These are phyloP conservation scores for Nakaseomyces kungkrabaensis DNA, from an alignment of 1,139 yeast species.

Conservation along the genomic window DNA sequence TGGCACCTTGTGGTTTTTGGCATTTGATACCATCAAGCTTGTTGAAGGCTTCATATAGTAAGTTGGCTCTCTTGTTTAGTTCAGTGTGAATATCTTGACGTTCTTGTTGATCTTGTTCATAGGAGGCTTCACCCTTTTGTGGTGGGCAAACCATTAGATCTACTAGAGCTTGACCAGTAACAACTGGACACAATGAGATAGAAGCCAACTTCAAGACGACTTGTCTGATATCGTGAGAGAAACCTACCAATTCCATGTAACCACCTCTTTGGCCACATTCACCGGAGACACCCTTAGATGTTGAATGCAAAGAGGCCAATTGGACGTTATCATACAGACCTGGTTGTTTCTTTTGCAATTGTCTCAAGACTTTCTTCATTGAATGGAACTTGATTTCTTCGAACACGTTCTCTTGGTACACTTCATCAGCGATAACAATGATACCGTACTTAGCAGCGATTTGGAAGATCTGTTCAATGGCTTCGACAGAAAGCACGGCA, in stretches of 20 bases:
- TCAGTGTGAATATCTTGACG: constrained; percentile 50
- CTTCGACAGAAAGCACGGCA: constrained; percentile 53
- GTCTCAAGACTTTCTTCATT: constrained; percentile 56
- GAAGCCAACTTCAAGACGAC: constrained; percentile 77
- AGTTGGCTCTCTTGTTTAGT: constrained; percentile 51
- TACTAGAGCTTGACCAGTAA: constrained; percentile 84
- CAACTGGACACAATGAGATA: constrained; percentile 86
- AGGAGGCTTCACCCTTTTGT: constrained; percentile 62
- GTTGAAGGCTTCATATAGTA: constrained; percentile 59
- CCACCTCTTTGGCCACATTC: constrained; percentile 99
- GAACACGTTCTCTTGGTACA: constrained; percentile 86
- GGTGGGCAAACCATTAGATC: constrained; percentile 96
- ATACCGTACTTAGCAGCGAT: constrained; percentile 79
- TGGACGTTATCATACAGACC: constrained; percentile 63
- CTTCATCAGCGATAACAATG: constrained; percentile 95
- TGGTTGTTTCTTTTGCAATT: constrained; percentile 45
- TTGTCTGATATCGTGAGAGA: constrained; percentile 56
- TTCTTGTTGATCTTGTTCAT: constrained; percentile 54
- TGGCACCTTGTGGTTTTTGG: constrained; percentile 90
- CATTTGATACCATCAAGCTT: constrained; percentile 74
- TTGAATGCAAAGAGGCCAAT: constrained; percentile 87
- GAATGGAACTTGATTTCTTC: constrained; percentile 49
- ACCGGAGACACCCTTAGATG: constrained; percentile 93
- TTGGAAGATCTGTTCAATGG: constrained; percentile 59
- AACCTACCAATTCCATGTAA: constrained; percentile 87